A percentile compares a stretch with the other conserved stretches of the same genome.
Evolutionary conservation across 2,329 filamentous ascomycete species (phyloP).

Genomic region (Aureobasidium musti): DNA sequence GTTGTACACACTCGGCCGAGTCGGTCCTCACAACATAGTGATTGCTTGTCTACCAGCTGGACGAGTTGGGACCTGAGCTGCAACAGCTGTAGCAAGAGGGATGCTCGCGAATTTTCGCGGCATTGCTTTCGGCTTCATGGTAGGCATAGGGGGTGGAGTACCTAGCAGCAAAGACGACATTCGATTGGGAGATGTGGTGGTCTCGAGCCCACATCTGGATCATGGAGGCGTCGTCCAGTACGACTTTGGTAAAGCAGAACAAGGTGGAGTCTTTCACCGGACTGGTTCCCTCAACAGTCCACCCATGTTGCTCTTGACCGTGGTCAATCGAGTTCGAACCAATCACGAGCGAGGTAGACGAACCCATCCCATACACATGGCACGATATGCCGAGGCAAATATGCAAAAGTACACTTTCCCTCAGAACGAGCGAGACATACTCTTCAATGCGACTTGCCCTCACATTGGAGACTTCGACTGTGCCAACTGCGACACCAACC

Average conservation of each 20-base stretch:
- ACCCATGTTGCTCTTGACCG: neutral
- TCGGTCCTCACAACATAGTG: slow-evolving; percentile 32
- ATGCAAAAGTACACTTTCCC: neutral
- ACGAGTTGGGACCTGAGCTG: slow-evolving; percentile 29
- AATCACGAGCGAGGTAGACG: neutral
- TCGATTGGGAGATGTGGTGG: slow-evolving; percentile 37
- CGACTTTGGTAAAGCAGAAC: slow-evolving; percentile 34
- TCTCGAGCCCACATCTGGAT: slow-evolving; percentile 33
- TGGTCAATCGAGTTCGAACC: neutral
- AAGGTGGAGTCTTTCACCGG: neutral
- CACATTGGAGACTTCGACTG: neutral
- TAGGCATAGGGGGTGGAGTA: slow-evolving; percentile 35
- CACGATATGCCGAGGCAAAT: neutral
- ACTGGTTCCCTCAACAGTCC: neutral
- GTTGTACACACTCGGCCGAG: slow-evolving; percentile 30
- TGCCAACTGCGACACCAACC: neutral
- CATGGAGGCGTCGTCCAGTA: slow-evolving; percentile 38
- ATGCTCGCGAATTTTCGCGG: slow-evolving; percentile 31
- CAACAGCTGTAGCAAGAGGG: slow-evolving; percentile 30
- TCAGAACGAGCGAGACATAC: neutral
- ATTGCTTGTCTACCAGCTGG: slow-evolving; percentile 31
- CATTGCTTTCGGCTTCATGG: slow-evolving; percentile 29
- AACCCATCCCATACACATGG: neutral
- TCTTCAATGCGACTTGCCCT: neutral
- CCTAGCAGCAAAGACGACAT: slow-evolving; percentile 14